Conservation (phyloP, 2,329 filamentous ascomycete species). For the Lasiodiplodia citricola region DNA sequence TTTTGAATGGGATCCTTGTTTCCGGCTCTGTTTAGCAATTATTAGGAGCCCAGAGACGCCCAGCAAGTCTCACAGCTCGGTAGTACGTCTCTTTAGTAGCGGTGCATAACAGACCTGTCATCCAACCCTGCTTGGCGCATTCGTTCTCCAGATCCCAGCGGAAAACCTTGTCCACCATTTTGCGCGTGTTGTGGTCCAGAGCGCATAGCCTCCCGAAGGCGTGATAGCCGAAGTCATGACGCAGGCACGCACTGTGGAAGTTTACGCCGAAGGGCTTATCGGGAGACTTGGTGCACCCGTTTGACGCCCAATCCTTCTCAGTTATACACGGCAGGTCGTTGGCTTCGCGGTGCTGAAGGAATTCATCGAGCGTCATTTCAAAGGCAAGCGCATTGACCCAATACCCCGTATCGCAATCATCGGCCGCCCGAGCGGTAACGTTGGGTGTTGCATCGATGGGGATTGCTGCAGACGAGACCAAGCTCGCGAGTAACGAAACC, state of each 20-base stretch:
- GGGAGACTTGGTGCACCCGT: not conserved
- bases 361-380: slow-evolving; percentile 1
- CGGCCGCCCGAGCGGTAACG: not conserved
- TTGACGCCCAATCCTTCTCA: not conserved
- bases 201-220: not conserved
- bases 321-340: not conserved
- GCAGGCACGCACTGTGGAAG: slow-evolving; percentile 3
- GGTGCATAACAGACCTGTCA: not conserved
- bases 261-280: not conserved
- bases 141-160: not conserved
- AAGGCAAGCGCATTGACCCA: not conserved
- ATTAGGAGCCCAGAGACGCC: not conserved
- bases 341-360: slow-evolving; percentile 12
- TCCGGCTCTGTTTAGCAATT: too few species aligned
- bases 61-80: not conserved
- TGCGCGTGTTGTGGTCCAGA: not conserved
- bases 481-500: not conserved
- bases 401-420: not conserved
- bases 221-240: slow-evolving; percentile 19
- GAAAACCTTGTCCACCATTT: not conserved
- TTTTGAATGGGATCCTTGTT: not conserved
- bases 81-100: not conserved
- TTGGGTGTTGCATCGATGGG: not conserved
- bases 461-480: not conserved
- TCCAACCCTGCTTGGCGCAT: not conserved